Evolutionary conservation across 2,329 filamentous ascomycete genomes (phyloP), one percentile per base, ranked within the genome.

Genomic region (Pseudocercospora pini-densiflorae): DNA sequence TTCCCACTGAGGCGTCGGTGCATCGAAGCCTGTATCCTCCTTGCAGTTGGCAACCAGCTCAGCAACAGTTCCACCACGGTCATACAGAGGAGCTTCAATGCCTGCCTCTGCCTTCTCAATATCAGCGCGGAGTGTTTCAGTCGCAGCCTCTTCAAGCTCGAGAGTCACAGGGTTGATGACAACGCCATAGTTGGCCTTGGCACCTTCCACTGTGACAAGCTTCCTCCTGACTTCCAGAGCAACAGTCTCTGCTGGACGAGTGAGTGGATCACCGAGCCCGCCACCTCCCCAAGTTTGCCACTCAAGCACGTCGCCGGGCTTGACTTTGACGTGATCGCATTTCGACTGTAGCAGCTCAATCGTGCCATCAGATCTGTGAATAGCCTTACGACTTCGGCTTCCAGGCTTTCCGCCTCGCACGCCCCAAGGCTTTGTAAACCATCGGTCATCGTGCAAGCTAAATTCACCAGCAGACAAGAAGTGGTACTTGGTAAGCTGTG

Each of bases 211-310:
- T 1, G 70, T 70, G 31, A 74, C 71, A 43, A 74, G 68, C 60
- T 69, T 73, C 31, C 71, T 63, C 16, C 65, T 67, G 27, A 72
- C 70, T 40, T 73, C 72, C 21, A 73, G 69, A 21, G 71, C 71
- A n/a, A 73, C 70, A 16, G 66, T 71, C 36, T 72, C 68, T 12
- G 68, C 70, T 7, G 70, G 71, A 19, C 71, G 64, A 16, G 70
- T 72, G 5, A 71, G 60, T 24, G 70, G 72, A 36, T 72, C 71
- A 12, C 72, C 71, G 1, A 73, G 60, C 6, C 68, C 71, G 12
- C 70, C 71, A 4, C 67, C 72, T 10, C 72, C 71, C 72, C 72
- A 73, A 6, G 68, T 73, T 45, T 71, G 72, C 71, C 71, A 72
- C 61, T 73, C 70, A 3, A 72, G 62, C 12, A 72, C 64, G 43